These are phyloP conservation scores for Starmerella etchellsii DNA, from an alignment of 805 yeast genomes.

Conservation along the genomic window DNA sequence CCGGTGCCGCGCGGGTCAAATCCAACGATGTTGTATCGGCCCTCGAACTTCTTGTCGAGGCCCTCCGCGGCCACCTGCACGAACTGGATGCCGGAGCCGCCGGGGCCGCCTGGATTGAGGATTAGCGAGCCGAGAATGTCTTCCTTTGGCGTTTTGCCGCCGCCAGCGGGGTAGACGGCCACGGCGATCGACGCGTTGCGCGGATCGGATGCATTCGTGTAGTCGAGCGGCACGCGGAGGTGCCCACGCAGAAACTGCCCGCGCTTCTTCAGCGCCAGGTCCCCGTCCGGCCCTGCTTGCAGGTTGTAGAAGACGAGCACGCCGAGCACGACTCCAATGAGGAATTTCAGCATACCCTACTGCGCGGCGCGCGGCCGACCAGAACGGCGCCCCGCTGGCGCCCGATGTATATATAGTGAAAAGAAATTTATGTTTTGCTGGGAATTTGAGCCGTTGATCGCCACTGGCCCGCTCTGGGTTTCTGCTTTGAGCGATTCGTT, in stretches of 20 bases:
- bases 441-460: no score
- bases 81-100: conserved; percentile 17
- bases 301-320: no score
- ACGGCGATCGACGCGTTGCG: conserved; percentile 11
- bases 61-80: neutral
- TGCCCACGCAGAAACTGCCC: conserved; percentile 5
- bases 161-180: conserved; percentile 10
- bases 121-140: conserved; percentile 17
- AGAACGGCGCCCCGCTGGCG: no score
- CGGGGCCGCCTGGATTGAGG: conserved; percentile 23
- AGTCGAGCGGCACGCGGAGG: conserved; percentile 11
- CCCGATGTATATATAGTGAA: no score
- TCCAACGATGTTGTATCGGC: conserved; percentile 17
- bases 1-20: conserved; percentile 23
- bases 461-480: no score
- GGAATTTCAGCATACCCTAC: no score
- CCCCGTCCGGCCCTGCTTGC: no score
- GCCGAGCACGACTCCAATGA: no score
- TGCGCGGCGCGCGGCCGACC: no score
- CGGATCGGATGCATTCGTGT: conserved; percentile 4
- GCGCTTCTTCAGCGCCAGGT: no score
- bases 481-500: no score
- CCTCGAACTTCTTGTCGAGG: conserved; percentile 9
- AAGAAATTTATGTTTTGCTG: no score
- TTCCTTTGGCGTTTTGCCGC: conserved; percentile 10